Conservation (phyloP, 306 rosid species). For the Quercus bicolor region DNA sequence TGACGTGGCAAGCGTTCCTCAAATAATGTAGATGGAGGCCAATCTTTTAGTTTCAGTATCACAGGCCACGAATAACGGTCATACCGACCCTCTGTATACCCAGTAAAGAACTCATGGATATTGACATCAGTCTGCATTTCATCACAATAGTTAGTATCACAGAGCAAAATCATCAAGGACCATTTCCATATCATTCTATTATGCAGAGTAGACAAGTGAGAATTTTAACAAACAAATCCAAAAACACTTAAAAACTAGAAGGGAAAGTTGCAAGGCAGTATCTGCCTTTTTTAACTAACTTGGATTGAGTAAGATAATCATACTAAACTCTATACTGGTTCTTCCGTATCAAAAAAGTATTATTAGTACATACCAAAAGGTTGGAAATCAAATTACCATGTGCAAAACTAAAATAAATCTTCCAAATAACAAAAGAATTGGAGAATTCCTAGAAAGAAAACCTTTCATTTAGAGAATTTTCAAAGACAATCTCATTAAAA, state of each 20-base stretch:
- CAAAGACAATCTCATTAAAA: not conserved
- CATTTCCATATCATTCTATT: not conserved
- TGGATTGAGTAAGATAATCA: too few relatives aligned
- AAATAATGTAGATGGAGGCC: conserved; percentile 80
- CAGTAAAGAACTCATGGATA: conserved; percentile 79
- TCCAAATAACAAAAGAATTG: not conserved
- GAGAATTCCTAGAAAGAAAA: not conserved
- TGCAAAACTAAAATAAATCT: not conserved
- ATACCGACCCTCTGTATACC: conserved; percentile 47
- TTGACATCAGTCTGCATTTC: conserved; percentile 64
- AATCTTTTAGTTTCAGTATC: conserved; percentile 77
- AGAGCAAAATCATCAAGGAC: not conserved
- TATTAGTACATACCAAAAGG: too few relatives aligned
- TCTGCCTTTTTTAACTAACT: too few relatives aligned
- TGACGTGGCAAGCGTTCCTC: conserved; percentile 83
- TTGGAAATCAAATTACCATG: not conserved
- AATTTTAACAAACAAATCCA: not conserved
- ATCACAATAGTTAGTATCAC: conserved; percentile 11
- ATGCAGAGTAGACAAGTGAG: not conserved
- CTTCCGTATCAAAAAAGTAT: too few relatives aligned
- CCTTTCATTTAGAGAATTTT: not conserved
- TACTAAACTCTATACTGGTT: too few relatives aligned
- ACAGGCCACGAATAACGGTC: conserved; percentile 55
- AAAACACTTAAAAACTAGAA: not conserved
- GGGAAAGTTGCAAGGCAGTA: not conserved